A percentile compares a stretch with the other conserved stretches of the same genome.
These are phyloP conservation scores for Tylopilus felleus DNA, from an alignment of 768 basidiomycete genomes.

Conservation along the genomic window DNA sequence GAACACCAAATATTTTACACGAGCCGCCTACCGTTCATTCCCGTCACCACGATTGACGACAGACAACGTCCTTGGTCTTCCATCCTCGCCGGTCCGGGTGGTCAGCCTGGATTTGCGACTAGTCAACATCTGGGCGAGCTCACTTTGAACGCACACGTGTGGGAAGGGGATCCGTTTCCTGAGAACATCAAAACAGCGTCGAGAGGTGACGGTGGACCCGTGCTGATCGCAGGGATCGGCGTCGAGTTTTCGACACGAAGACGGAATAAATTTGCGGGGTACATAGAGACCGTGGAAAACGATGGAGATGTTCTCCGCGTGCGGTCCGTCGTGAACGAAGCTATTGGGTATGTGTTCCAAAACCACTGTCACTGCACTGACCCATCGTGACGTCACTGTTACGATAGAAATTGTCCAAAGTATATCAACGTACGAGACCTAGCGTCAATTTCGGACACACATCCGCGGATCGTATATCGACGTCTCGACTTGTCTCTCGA, in stretches of 20 bases:
- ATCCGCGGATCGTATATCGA: slow-evolving; percentile 39
- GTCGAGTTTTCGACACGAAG: slow-evolving; percentile 56
- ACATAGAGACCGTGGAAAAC: slow-evolving; percentile 34
- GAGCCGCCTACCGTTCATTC: slow-evolving; percentile 47
- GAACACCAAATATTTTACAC: slow-evolving; percentile 51
- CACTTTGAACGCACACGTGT: slow-evolving; percentile 40
- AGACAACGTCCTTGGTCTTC: slow-evolving; percentile 57
- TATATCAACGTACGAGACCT: slow-evolving; percentile 61
- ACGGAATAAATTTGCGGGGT: slow-evolving; percentile 64
- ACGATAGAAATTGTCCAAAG: slow-evolving; percentile 63
- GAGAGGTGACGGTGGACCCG: slow-evolving; percentile 4
- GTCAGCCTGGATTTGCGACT: slow-evolving; percentile 45
- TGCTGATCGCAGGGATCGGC: slow-evolving; percentile 57
- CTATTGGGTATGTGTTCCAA: slow-evolving; percentile 49
- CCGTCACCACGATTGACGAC: slow-evolving; percentile 52
- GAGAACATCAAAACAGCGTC: slow-evolving; percentile 28
- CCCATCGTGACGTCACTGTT: neutral
- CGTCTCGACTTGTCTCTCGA: slow-evolving; percentile 29
- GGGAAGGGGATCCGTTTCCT: slow-evolving; percentile 56
- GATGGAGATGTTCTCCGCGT: slow-evolving; percentile 36
- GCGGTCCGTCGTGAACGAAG: slow-evolving; percentile 43
- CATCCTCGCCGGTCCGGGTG: slow-evolving; percentile 45
- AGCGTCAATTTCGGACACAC: slow-evolving; percentile 37
- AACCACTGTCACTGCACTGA: neutral
- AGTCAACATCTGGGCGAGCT: slow-evolving; percentile 33